Evolutionary conservation across 2,329 filamentous ascomycete genomes (phyloP).

Genomic region (Aspergillus luchuensis): DNA sequence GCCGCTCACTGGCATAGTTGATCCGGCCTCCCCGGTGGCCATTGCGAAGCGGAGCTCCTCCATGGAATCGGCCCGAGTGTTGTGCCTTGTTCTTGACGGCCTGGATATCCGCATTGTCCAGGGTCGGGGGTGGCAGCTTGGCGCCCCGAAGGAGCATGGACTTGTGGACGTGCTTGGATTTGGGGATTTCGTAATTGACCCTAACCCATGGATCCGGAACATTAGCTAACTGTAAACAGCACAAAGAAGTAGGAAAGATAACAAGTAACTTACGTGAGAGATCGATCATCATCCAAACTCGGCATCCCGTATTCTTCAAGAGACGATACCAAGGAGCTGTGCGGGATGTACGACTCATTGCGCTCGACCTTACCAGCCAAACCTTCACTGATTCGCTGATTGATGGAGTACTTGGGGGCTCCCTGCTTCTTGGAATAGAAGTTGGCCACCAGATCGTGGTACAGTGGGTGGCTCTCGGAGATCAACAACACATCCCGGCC

Average conservation of each 20-base stretch:
- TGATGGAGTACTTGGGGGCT: slow-evolving; percentile 67
- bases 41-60: slow-evolving; percentile 64
- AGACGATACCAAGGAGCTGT: slow-evolving; percentile 77
- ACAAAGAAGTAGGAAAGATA: background rate
- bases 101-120: slow-evolving; percentile 76
- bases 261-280: slow-evolving; percentile 67
- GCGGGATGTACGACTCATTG: slow-evolving; percentile 80
- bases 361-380: slow-evolving; percentile 80
- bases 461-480: slow-evolving; percentile 80
- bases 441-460: slow-evolving; percentile 77
- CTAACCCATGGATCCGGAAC: slow-evolving; percentile 48
- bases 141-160: slow-evolving; percentile 91
- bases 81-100: slow-evolving; percentile 67
- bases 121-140: slow-evolving; percentile 68
- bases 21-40: slow-evolving; percentile 53
- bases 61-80: slow-evolving; percentile 68
- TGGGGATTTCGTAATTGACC: slow-evolving; percentile 83
- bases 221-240: slow-evolving; percentile 24
- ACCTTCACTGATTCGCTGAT: slow-evolving; percentile 73
- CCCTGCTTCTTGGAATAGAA: slow-evolving; percentile 92
- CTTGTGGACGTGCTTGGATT: slow-evolving; percentile 73
- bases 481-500: slow-evolving; percentile 82
- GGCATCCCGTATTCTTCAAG: slow-evolving; percentile 72
- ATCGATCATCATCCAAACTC: slow-evolving; percentile 79
- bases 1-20: slow-evolving; percentile 52